Conservation (phyloP, 768 basidiomycete species). For the Fistulinella prunicolor region DNA sequence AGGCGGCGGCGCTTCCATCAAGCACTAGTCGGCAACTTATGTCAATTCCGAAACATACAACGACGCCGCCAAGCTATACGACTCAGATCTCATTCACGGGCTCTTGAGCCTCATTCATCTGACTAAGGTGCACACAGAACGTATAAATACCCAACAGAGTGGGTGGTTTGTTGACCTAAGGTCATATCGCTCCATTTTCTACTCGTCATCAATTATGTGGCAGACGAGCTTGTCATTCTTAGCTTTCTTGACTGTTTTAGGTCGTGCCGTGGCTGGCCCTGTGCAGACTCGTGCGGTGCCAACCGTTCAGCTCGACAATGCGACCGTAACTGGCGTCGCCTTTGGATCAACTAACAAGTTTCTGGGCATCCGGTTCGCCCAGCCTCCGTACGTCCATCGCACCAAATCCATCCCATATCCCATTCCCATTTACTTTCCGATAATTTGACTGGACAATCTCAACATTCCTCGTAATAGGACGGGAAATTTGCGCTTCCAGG, state of each 20-base stretch:
- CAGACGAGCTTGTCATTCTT: neutral
- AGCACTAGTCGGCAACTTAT: too few species aligned
- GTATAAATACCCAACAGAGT: too few species aligned
- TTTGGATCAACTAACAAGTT: neutral
- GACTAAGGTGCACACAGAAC: too few species aligned
- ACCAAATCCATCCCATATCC: neutral
- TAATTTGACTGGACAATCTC: too few species aligned
- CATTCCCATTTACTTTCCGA: neutral
- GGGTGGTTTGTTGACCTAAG: too few species aligned
- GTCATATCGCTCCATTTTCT: too few species aligned
- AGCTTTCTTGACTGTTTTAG: neutral
- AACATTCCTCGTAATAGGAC: constrained; percentile 20
- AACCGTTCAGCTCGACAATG: neutral
- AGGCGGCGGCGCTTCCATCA: too few species aligned
- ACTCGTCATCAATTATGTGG: neutral
- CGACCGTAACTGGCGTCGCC: neutral
- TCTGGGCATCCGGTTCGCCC: neutral
- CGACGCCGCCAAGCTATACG: too few species aligned
- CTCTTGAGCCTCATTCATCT: too few species aligned
- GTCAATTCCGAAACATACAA: too few species aligned
- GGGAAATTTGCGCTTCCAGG: constrained; percentile 34
- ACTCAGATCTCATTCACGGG: too few species aligned
- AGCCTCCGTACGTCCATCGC: neutral
- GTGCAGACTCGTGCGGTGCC: neutral
- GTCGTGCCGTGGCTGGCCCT: neutral